Base-by-base conservation (phyloP, 2,329 filamentous ascomycete genomes). In the Epichloe typhina region DNA sequence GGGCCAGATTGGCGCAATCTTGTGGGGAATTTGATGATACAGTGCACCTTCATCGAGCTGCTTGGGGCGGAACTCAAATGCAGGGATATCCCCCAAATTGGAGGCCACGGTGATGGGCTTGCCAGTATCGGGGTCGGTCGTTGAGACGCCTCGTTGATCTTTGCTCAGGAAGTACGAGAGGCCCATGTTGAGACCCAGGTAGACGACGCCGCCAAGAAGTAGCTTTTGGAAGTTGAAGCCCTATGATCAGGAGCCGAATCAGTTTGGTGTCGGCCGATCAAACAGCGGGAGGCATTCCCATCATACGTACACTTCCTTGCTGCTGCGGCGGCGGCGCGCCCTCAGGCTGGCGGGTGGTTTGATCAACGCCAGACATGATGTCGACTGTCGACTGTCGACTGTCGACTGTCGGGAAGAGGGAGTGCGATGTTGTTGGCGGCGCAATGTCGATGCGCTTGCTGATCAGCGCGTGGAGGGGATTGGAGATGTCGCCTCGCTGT, bases 1-100 rank as follows among this genome's bases (percentile, higher is more conserved):
- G 2, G 87, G 82, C 93, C 93, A 98, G 61, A 97, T 88, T 21
- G 93, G 90, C 38, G 86, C 86, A 54, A 96, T 74, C 51, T 75
- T 77, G 57, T 83, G 76, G 1, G 88, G 88, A 17, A 88, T 69
- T 1, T 69, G 66, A 59, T 76, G 85, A 64, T 83, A 84, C 47
- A 74, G 68, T 21, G 82, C 83, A 57, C 78, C 80, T 53, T 80
- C 73, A 68, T 82, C 65, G 61, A 82, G 70, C 53, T 67, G 64
- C 53, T 72, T 66, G n/a, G 85, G 83, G 48, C 85, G 79, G 54
- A 83, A 72, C 50, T 74, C 71, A 63, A 82, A 89, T 17, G 81
- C 68, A 31, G 84, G 82, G 50, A 88, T 80, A 19, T 70, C 70
- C 47, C 69, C 75, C 33, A 71, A 72, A 58, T 77, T 79, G 49